Conservation (phyloP, 768 basidiomycete genomes). For the Agrocybe pediades region DNA sequence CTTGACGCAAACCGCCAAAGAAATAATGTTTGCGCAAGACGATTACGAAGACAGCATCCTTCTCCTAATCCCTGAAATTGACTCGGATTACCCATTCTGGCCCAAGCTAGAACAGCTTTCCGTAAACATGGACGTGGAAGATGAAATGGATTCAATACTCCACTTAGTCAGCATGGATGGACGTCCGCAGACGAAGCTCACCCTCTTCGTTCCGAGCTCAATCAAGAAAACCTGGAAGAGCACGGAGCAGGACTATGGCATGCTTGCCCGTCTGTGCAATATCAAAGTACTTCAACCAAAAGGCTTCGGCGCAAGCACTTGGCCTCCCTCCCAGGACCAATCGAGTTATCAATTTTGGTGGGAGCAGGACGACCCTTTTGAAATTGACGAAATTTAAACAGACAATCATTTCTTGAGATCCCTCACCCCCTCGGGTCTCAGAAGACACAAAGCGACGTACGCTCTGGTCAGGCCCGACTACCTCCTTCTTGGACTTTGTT, state of each 20-base stretch:
- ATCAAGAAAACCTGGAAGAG: background rate
- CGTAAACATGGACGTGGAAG: background rate
- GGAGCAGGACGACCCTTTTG: background rate
- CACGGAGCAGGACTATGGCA: background rate
- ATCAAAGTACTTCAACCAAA: background rate
- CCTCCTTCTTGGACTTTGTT: too few relatives aligned
- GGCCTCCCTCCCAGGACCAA: background rate
- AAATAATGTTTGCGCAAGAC: constrained; percentile 5
- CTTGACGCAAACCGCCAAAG: background rate
- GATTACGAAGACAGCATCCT: background rate
- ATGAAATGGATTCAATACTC: background rate
- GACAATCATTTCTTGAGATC: too few relatives aligned
- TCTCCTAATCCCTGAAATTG: background rate
- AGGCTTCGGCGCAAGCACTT: background rate
- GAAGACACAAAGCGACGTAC: too few relatives aligned
- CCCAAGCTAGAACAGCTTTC: background rate
- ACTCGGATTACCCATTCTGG: background rate
- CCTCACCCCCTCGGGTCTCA: too few relatives aligned
- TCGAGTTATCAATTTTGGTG: background rate
- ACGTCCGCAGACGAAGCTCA: too few relatives aligned
- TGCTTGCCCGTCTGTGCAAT: background rate
- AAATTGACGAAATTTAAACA: too few relatives aligned
- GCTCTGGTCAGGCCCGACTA: too few relatives aligned
- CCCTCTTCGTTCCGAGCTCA: background rate
- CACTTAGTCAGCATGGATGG: background rate